Base-by-base conservation (phyloP, 768 basidiomycete genomes). In the Tulasnella calospora region DNA sequence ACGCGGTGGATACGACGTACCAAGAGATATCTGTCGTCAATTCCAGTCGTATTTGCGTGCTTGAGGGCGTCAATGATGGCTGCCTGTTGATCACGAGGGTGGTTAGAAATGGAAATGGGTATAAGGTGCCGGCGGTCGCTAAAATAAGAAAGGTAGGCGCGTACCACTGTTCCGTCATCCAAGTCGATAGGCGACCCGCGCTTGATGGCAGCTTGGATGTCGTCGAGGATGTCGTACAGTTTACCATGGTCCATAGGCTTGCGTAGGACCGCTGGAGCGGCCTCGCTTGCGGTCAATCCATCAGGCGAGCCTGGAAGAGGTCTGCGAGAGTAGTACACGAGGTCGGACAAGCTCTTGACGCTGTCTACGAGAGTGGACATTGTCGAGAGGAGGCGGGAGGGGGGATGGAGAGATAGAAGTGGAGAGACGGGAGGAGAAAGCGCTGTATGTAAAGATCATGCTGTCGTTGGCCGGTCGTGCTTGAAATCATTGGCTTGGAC, bases 11-110 rank as follows among this genome's bases (percentile, higher is more conserved):
- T 82, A 46, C 74, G 23, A 76, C 80, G 44, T 73, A 87, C 92
- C 83, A 92, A 83, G 80, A 92, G 83, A 38, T 88, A 83, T 79
- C 92, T 88, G 82, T 93, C 92, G 81, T 93, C 86, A 51, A 87
- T 81, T 40, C 84, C 84, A 55, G 89, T 81, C 2, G 88, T 84
- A 67, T 84, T 84, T 23, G 83, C 80, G 80, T 89, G 84, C 79
- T 83, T 82, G 13, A 89, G 44, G 17, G 88, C 88, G 82, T 92
- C 88, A 44, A 83, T 77, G 73, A 77, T 21, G 74, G 74, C 74
- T 27, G 17, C n/a, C 74, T 75, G 15, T 30, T 19, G 44, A 44
- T 44, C 12, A 4, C 17, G 44, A 15, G 13, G 13, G 12, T 12
- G 41, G 41, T 40, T 77, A 19, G n/a, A 21, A n/a, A 30, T 17